These are phyloP conservation scores for Raddia distichophylla DNA, from an alignment of 176 grass and related monocot species.

Conservation along the genomic window DNA sequence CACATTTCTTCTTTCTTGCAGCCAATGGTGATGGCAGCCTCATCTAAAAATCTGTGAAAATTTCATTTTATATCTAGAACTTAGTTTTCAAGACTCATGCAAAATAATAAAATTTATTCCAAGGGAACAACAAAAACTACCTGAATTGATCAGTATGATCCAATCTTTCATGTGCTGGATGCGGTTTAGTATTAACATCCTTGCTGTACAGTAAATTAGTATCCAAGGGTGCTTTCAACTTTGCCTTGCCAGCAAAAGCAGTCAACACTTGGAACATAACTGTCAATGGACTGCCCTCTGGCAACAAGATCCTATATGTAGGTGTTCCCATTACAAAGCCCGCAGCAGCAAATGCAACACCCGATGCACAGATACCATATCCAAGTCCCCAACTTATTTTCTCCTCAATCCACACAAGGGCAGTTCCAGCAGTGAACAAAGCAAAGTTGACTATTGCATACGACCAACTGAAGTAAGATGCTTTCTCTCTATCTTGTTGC, in stretches of 20 bases:
- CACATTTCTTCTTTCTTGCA: background rate
- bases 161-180: background rate
- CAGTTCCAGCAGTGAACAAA: constrained; percentile 30
- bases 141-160: background rate
- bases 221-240: background rate
- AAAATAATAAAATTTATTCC: background rate
- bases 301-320: background rate
- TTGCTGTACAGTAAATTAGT: background rate
- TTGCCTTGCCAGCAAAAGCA: background rate
- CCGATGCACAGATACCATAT: constrained; percentile 40
- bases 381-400: constrained; percentile 41
- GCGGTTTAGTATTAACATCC: background rate
- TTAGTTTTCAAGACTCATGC: background rate
- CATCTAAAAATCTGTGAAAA: background rate
- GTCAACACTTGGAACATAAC: background rate
- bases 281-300: background rate
- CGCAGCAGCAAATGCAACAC: constrained; percentile 6
- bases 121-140: background rate
- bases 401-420: constrained; percentile 42
- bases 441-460: constrained; percentile 37
- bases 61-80: background rate
- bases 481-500: background rate
- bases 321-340: background rate
- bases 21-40: background rate
- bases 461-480: constrained; percentile 35